Percentiles rank a stretch among this genome's conserved stretches.
Conservation (phyloP, 306 rosid species). For the Calophaca sinica region DNA sequence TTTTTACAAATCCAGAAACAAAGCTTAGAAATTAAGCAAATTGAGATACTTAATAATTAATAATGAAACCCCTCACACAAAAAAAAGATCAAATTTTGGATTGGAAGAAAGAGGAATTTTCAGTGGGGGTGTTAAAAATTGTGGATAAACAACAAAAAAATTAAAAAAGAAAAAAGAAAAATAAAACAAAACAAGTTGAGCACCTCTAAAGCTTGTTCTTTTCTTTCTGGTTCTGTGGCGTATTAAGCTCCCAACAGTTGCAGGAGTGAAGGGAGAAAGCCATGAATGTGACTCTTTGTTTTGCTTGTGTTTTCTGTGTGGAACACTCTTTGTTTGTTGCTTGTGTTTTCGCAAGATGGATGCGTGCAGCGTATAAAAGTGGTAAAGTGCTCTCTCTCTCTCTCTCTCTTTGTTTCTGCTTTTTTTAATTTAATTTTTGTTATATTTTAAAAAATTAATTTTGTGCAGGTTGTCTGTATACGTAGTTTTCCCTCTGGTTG, state of each 20-base stretch:
- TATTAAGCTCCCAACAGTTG: constrained; percentile 31
- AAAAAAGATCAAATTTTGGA: constrained; percentile 12
- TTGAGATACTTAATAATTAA: constrained; percentile 12
- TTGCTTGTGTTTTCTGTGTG: constrained; percentile 37
- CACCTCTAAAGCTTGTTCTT: constrained; percentile 44
- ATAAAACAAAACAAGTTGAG: neutral
- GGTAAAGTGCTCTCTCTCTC: constrained; percentile 68
- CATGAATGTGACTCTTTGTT: constrained; percentile 46
- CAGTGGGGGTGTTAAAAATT: constrained; percentile 27
- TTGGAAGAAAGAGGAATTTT: constrained; percentile 2
- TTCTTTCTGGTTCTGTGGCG: constrained; percentile 2
- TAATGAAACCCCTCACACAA: neutral
- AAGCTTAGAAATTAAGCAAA: constrained; percentile 36
- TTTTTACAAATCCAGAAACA: constrained; percentile 44
- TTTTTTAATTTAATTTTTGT: constrained; percentile 9
- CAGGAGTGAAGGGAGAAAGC: constrained; percentile 40
- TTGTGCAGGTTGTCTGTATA: constrained; percentile 65
- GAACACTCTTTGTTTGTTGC: constrained; percentile 52
- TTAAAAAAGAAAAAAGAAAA: neutral
- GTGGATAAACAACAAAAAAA: constrained; percentile 32
- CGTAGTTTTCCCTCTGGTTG: constrained; percentile 62
- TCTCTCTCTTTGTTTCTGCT: constrained; percentile 32
- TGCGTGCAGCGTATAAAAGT: constrained; percentile 98
- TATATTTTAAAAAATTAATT: constrained; percentile 27
- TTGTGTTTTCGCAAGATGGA: constrained; percentile 71